phyloP scores from a whole-genome alignment of 176 grass and related monocot species.

The Carex cristatella region DNA sequence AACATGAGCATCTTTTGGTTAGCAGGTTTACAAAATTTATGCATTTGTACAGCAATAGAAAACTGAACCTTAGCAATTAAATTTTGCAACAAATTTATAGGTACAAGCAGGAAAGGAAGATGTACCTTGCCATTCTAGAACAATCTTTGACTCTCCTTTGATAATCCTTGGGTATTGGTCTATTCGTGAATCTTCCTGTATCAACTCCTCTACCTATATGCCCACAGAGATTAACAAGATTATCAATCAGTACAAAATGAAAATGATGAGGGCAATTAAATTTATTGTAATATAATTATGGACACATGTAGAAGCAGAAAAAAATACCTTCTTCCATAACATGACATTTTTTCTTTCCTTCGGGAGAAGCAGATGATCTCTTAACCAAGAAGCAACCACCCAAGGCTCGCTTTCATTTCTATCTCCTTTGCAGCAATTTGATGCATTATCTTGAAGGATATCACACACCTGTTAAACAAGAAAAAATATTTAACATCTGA shows the following conservation, averaged over 20 bases:
- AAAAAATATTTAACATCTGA: background rate
- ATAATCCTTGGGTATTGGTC: slow-evolving; percentile 83
- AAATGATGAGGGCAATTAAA: background rate
- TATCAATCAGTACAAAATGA: background rate
- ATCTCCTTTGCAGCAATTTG: slow-evolving; percentile 19
- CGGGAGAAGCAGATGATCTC: slow-evolving; percentile 68
- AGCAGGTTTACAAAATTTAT: background rate
- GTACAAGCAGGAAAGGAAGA: background rate
- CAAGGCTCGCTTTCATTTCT: slow-evolving; percentile 44
- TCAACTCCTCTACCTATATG: slow-evolving; percentile 77
- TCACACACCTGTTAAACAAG: slow-evolving; percentile 69
- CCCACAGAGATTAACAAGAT: slow-evolving; percentile 11
- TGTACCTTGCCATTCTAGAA: slow-evolving; percentile 94
- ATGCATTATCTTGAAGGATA: slow-evolving; percentile 77
- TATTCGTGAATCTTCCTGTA: slow-evolving; percentile 86
- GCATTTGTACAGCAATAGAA: background rate
- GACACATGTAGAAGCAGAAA: background rate
- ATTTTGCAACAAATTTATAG: background rate
- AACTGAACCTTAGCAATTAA: background rate
- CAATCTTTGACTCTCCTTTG: slow-evolving; percentile 85
- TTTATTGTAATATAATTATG: background rate
- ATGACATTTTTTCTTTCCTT: slow-evolving; percentile 60
- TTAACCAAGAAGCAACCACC: slow-evolving; percentile 80
- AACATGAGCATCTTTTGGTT: background rate
- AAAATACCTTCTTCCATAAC: slow-evolving; percentile 79